Evolutionary conservation across 2,329 filamentous ascomycete species (phyloP), one percentile per base, ranked within the genome.

Genomic region (Pyrenophora teres): DNA sequence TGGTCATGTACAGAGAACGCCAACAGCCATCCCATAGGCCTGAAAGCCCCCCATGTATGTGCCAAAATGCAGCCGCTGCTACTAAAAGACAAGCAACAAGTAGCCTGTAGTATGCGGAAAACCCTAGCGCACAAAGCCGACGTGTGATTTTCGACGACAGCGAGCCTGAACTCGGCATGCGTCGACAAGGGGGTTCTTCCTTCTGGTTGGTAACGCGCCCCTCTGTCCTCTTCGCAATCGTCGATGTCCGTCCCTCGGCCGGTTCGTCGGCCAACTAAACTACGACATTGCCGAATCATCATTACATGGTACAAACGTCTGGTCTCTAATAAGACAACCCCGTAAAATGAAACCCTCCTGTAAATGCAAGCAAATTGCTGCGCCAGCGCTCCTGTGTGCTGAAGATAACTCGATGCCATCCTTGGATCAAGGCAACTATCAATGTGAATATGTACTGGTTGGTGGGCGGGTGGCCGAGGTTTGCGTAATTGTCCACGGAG

Each of bases 21-120:
- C 68, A 23, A 56, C 43, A 59, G 56, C 62, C 41, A 41, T 31
- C 49, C 32, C 46, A 39, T 40, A 51, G 56, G 62, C 65, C 64
- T 68, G 44, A 57, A 54, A 70, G 64, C n/a, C 65, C 64, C 50
- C 48, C 53, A 50, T 50, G 43, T 44, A 45, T 53, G 52, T 67
- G 68, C 65, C 65, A 68, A 62, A 65, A 70, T 71, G 67, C 67
- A 68, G 67, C 59, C 48, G 37, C 52, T 63, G 60, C 61, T 69
- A 62, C 60, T 68, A 65, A 60, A 64, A 60, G 53, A 59, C 60
- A 64, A 63, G 53, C 56, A 54, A 56, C 46, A 38, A 49, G 51
- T 42, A 55, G 45, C 53, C 25, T 27, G 30, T 33, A 36, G 32
- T 37, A 43, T 44, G 40, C 36, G 30, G 40, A 30, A 27, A 37